phyloP scores from a whole-genome alignment of 345 rosid genomes.

The Pistacia integerrima region DNA sequence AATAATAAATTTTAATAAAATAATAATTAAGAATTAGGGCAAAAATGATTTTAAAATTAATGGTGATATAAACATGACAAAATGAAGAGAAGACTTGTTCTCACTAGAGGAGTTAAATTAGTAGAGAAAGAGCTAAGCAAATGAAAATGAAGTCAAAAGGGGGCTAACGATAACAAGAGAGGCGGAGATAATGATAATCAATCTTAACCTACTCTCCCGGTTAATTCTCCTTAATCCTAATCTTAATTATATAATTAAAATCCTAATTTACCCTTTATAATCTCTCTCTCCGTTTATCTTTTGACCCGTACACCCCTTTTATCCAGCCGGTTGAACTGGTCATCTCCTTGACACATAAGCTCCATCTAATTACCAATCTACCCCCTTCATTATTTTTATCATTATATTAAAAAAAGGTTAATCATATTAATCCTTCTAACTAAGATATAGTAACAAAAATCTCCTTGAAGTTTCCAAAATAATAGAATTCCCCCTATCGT shows the following conservation, averaged over 20 bases:
- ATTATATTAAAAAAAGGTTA: too few relatives aligned
- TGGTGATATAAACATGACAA: not conserved
- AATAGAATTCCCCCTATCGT: too few relatives aligned
- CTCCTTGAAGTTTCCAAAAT: too few relatives aligned
- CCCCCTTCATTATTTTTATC: not conserved
- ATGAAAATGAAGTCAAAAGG: not conserved
- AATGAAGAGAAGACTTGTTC: not conserved
- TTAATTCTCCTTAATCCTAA: constrained; percentile 20
- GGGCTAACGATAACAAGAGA: not conserved
- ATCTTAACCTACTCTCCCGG: constrained; percentile 21
- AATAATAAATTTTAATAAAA: too few relatives aligned
- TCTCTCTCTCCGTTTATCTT: not conserved
- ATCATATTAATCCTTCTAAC: too few relatives aligned
- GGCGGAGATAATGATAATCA: constrained; percentile 20
- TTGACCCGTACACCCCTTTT: constrained; percentile 11
- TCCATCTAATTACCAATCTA: constrained; percentile 8
- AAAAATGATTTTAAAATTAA: not conserved
- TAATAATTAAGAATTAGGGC: too few relatives aligned
- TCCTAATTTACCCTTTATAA: constrained; percentile 13
- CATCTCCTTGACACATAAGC: not conserved
- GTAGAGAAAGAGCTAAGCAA: not conserved
- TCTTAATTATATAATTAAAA: not conserved
- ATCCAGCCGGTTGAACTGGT: constrained; percentile 21
- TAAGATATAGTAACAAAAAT: too few relatives aligned
- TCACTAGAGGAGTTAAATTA: not conserved